Percentiles rank a stretch among this genome's conserved stretches.
Conservation (phyloP, 2,329 filamentous ascomycete genomes). For the Boeremia lycopersici region DNA sequence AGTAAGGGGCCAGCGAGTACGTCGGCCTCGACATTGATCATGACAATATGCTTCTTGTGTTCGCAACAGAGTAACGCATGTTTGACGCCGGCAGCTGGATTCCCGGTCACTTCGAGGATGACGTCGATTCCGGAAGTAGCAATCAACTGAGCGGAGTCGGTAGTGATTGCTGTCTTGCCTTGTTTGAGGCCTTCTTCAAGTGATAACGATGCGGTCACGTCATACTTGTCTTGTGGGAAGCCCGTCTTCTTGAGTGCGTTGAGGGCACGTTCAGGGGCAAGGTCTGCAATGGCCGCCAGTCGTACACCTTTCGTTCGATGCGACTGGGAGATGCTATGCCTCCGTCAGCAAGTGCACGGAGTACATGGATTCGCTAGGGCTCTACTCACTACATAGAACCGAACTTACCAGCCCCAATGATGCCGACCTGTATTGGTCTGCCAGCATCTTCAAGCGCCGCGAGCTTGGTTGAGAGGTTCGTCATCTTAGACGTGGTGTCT, state of each 20-base stretch:
- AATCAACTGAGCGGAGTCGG: constrained; percentile 52
- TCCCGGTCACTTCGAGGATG: constrained; percentile 54
- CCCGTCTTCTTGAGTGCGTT: constrained; percentile 51
- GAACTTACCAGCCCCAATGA: constrained; percentile 56
- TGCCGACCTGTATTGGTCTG: constrained; percentile 43
- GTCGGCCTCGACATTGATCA: constrained; percentile 57
- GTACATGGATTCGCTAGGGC: too few relatives aligned
- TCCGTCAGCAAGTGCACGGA: neutral
- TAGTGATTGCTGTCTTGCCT: constrained; percentile 52
- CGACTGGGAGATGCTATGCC: constrained; percentile 51
- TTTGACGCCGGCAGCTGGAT: constrained; percentile 51
- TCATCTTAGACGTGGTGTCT: constrained; percentile 11
- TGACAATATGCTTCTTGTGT: constrained; percentile 57
- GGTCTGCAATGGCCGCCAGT: constrained; percentile 53
- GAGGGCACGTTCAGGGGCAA: constrained; percentile 50
- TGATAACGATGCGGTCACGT: constrained; percentile 37
- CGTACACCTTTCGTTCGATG: constrained; percentile 52
- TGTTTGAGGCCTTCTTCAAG: constrained; percentile 47
- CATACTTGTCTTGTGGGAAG: constrained; percentile 49
- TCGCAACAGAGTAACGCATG: constrained; percentile 54
- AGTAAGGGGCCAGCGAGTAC: constrained; percentile 52
- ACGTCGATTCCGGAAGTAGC: constrained; percentile 53
- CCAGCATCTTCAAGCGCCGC: constrained; percentile 18
- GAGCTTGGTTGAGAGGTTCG: constrained; percentile 23
- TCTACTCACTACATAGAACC: constrained; percentile 52